Percentiles rank a stretch among this genome's conserved stretches.
Conservation (phyloP, 225 moss, liverwort and hornwort species). For the Polytrichum commune region DNA sequence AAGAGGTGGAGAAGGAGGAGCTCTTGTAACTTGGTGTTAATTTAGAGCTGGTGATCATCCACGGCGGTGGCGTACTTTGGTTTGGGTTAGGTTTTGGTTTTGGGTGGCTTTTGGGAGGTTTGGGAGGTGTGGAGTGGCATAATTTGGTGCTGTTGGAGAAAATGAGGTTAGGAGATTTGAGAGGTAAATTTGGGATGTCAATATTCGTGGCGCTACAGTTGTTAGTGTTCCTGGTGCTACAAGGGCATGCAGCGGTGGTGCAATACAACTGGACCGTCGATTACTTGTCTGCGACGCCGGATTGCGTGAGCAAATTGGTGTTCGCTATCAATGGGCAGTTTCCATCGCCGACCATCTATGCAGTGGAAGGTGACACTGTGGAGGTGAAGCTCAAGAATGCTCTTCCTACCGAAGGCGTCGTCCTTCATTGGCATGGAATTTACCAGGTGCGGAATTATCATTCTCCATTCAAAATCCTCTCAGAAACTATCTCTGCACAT, state of each 20-base stretch:
- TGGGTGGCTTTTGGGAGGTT: no score
- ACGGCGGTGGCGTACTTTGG: no score
- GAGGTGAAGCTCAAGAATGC: slow-evolving; percentile 21
- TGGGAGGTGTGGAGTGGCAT: no score
- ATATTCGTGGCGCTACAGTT: not conserved
- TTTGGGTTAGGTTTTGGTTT: no score
- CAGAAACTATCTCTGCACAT: not conserved
- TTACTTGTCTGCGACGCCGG: slow-evolving; percentile 19
- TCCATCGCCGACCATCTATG: slow-evolving; percentile 24
- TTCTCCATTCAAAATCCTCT: no score
- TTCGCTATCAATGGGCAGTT: slow-evolving; percentile 26
- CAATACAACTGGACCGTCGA: slow-evolving; percentile 24
- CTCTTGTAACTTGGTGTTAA: no score
- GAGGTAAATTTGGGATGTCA: not conserved
- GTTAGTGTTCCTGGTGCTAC: not conserved
- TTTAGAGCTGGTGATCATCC: no score
- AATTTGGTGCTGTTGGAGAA: no score
- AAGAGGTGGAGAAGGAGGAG: no score
- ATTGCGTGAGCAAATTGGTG: slow-evolving; percentile 24
- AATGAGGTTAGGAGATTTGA: no score
- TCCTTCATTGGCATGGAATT: slow-evolving; percentile 31
- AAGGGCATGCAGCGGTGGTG: slow-evolving; percentile 9
- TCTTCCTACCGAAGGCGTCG: slow-evolving; percentile 23
- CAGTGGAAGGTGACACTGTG: slow-evolving; percentile 21
- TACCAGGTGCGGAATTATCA: slow-evolving; percentile 14